Base-by-base conservation (phyloP, 495 filamentous ascomycete genomes). In the Neurospora pannonica region DNA sequence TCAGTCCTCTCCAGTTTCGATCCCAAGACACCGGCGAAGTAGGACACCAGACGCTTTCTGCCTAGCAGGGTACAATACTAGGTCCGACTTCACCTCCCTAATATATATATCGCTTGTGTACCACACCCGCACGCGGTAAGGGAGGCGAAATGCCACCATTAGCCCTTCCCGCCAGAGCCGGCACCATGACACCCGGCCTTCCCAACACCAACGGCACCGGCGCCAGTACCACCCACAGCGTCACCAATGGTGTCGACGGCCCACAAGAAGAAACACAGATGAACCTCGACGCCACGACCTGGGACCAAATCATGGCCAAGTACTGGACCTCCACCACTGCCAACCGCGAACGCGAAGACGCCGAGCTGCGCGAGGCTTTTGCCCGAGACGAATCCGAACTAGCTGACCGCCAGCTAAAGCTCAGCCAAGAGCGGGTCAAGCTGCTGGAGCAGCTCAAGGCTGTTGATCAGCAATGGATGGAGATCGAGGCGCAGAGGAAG, bases 241-340 rank as follows among this genome's bases (percentile, higher is more conserved):
- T 19, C 28, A 67, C 54, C 54, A 67, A 67, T 67, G 54, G 28
- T 10, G 28, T 24, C 24, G 3, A 40, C 34, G 31, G 11, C 72
- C 38, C 19, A 38, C 17, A 46, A 70, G 38, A 38, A 46, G 38
- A n/a, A 67, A 70, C 28, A 19, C 70, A 67, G n/a, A 31, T 15
- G 38, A 71, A 60, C 42, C 6, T 60, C 36, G 34, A 46, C 6
- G 31, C 31, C 24, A 28, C 70, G 13, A 13, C 43, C n/a, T 82
- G 79, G 80, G 74, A 78, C 24, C 71, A 77, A 19, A 79, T 82
- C 34, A 75, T 81, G 72, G 69, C 70, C 62, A 79, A 81, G 21
- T 81, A 78, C 67, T 81, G 76, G 77, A 34, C 42, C 1, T 75
- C 74, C 19, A 76, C 76, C 67, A 67, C 38, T 24, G 43, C 17